Conservation (phyloP, 805 yeast species). For the Candida xiaguanensis region DNA sequence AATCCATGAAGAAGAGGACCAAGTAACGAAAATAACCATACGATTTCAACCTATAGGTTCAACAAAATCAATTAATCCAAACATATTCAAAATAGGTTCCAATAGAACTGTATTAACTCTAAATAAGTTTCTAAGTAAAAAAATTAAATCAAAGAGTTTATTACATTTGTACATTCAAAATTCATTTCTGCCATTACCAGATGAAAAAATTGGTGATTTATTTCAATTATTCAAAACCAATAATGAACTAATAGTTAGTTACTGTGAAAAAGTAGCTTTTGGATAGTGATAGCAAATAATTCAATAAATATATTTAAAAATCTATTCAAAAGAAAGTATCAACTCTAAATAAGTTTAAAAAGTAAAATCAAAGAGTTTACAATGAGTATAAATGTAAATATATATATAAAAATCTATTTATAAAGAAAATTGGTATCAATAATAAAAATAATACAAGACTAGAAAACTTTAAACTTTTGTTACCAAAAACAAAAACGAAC, state of each 20-base stretch:
- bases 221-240: slow-evolving; percentile 26
- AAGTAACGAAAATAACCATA: slow-evolving; percentile 36
- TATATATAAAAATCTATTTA: slow-evolving; percentile 1
- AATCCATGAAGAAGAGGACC: slow-evolving; percentile 2
- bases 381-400: neutral
- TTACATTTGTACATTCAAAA: slow-evolving; percentile 35
- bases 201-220: slow-evolving; percentile 33
- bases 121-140: slow-evolving; percentile 41
- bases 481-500: slow-evolving; percentile 1
- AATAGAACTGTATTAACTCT: slow-evolving; percentile 46
- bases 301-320: neutral
- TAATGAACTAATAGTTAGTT: slow-evolving; percentile 34
- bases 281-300: slow-evolving; percentile 19
- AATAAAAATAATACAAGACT: slow-evolving; percentile 5
- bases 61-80: slow-evolving; percentile 46
- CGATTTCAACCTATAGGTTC: slow-evolving; percentile 63
- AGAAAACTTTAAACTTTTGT: slow-evolving; percentile 3
- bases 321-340: slow-evolving; percentile 1
- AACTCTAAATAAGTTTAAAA: too few species aligned
- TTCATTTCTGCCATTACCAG: slow-evolving; percentile 41
- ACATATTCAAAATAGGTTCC: slow-evolving; percentile 46
- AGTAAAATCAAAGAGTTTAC: too few species aligned
- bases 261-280: slow-evolving; percentile 39
- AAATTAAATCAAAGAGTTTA: slow-evolving; percentile 22
- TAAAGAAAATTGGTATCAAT: slow-evolving; percentile 2